Evolutionary conservation across 306 rosid genomes (phyloP), one percentile per base, ranked within the genome.

Genomic region (Quercus suber): DNA sequence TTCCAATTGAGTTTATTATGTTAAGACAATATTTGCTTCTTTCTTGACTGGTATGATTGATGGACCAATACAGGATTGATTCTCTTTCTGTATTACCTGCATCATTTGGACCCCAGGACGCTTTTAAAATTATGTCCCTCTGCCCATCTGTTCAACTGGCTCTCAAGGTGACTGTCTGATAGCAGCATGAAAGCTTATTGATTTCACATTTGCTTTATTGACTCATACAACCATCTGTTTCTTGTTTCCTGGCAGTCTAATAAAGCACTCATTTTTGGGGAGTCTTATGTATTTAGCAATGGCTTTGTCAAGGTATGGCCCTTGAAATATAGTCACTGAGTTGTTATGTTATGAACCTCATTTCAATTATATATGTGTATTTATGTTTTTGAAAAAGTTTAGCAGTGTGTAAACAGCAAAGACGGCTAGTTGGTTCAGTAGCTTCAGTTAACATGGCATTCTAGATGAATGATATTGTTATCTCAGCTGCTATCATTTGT

Each of bases 21-120:
- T 28, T 20, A 49, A 45, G 76, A 30, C 15, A 72, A 53, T 55
- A 19, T 53, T 69, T 49, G 52, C 56, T 28, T 35, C 30, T 57
- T 75, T 79, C 30, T 49, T 73, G 67, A 25, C n/a, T 76, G 27
- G 17, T 35, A 45, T 55, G 74, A 78, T 63, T 20, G 67, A 68
- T 77, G 73, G 55, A 73, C 20, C 11, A 63, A 74, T 89, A 84
- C 97, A 93, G 97, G 98, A 90, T 92, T 63, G 96, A 90, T 87
- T 90, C 98, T 76, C 96, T 96, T 77, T 86, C 97, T 73, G 84
- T 95, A 58, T 78, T 95, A 84, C 97, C 99, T 9, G 68, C 97
- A 67, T 95, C 99, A 69, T 93, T 95, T 77, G 92, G 93, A 68
- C 86, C 93, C 82, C 97, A 95, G 88, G 97, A 95, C 64, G 97